Conservation (phyloP, 139 green algal genomes). For the Volvox reticuliferus region DNA sequence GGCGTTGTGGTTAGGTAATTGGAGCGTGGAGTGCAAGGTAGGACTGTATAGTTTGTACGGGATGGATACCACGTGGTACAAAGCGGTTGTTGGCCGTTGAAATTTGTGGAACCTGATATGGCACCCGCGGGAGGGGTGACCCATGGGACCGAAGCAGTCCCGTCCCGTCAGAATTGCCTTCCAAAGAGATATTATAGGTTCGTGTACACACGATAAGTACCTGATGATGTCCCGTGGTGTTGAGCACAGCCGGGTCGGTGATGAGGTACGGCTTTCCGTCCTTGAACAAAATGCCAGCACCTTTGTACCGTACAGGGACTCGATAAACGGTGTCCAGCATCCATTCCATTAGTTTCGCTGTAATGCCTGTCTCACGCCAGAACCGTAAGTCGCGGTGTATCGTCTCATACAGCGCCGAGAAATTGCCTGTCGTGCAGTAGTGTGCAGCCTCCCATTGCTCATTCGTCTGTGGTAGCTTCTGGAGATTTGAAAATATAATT, state of each 20-base stretch:
- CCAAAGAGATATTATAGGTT: too few species aligned
- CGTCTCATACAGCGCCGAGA: constrained; percentile 1
- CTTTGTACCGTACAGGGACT: constrained; percentile 14
- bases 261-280: constrained; percentile 25
- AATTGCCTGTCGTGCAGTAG: constrained; percentile 14
- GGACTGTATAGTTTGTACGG: too few species aligned
- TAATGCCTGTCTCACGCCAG: not conserved
- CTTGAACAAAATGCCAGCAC: constrained; percentile 15
- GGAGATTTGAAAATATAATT: not conserved
- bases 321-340: not conserved
- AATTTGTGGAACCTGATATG: too few species aligned
- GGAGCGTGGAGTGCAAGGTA: too few species aligned
- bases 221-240: constrained; percentile 5
- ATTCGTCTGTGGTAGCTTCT: not conserved
- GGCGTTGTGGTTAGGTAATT: too few species aligned
- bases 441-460: not conserved
- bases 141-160: too few species aligned
- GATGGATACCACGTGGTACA: too few species aligned
- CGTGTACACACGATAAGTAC: not conserved
- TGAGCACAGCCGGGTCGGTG: not conserved
- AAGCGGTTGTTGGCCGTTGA: too few species aligned
- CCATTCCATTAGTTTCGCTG: constrained; percentile 8
- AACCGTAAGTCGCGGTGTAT: constrained; percentile 1
- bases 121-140: too few species aligned
- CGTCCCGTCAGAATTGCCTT: too few species aligned